These are phyloP conservation scores for Vigna hirtella DNA, from an alignment of 306 rosid species.

Conservation along the genomic window DNA sequence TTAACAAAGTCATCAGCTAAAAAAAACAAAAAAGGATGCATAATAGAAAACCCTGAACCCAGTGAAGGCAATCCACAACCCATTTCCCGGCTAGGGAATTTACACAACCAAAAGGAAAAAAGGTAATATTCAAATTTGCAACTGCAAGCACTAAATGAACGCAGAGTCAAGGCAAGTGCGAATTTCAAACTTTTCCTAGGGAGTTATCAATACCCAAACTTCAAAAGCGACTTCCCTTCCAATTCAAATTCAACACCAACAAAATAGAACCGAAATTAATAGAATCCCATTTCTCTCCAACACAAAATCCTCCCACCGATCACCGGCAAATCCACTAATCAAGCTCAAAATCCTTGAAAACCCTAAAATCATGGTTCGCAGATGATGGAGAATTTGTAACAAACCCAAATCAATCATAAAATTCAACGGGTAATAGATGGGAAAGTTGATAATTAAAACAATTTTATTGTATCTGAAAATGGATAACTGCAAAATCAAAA, in stretches of 20 bases:
- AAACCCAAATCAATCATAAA: slow-evolving; percentile 18
- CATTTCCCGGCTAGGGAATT: not conserved
- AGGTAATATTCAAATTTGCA: slow-evolving; percentile 15
- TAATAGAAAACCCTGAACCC: slow-evolving; percentile 26
- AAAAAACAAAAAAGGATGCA: slow-evolving; percentile 14
- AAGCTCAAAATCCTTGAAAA: slow-evolving; percentile 30
- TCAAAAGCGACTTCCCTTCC: slow-evolving; percentile 3
- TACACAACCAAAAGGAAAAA: not conserved
- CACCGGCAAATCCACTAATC: slow-evolving; percentile 12
- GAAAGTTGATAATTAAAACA: not conserved
- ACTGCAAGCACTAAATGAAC: slow-evolving; percentile 18
- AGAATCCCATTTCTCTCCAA: not conserved
- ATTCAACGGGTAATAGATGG: slow-evolving; percentile 19
- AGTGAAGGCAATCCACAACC: not conserved
- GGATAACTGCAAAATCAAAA: slow-evolving; percentile 9
- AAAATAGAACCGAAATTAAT: not conserved
- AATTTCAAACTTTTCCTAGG: slow-evolving; percentile 14
- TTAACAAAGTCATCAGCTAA: slow-evolving; percentile 24
- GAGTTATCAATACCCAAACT: slow-evolving; percentile 22
- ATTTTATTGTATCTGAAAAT: not conserved
- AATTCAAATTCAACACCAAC: slow-evolving; percentile 22
- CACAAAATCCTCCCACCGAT: slow-evolving; percentile 35
- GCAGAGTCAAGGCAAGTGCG: slow-evolving; percentile 10
- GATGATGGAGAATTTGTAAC: slow-evolving; percentile 24
- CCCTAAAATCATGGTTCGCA: slow-evolving; percentile 32